phyloP scores from a whole-genome alignment of 805 yeast species.

The Teunomyces funiuensis region DNA sequence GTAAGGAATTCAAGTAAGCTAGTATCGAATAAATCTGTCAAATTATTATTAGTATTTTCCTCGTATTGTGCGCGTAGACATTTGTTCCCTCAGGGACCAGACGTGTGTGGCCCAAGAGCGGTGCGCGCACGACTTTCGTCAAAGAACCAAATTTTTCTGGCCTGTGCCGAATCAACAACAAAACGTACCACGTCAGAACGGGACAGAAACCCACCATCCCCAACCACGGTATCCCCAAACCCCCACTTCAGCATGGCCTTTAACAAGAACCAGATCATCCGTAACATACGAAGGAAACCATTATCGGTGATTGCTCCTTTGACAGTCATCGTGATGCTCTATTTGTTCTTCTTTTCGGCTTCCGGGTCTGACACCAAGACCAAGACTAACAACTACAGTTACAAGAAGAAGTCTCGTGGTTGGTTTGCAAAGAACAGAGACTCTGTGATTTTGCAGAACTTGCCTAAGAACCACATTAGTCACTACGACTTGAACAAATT shows the following conservation, averaged over 20 bases:
- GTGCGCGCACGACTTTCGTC: background rate
- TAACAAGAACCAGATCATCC: constrained; percentile 34
- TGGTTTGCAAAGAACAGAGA: constrained; percentile 54
- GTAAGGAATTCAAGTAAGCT: constrained; percentile 90
- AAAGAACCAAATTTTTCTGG: background rate
- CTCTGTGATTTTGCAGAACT: constrained; percentile 54
- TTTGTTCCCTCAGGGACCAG: background rate
- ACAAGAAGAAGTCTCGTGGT: constrained; percentile 43
- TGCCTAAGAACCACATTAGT: constrained; percentile 71
- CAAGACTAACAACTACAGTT: constrained; percentile 42
- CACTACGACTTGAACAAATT: constrained; percentile 83
- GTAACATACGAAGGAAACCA: constrained; percentile 64
- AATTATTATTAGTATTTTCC: too few relatives aligned
- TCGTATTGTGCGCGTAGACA: too few relatives aligned
- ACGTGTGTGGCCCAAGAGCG: background rate
- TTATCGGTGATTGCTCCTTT: constrained; percentile 47
- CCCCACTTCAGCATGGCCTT: constrained; percentile 14
- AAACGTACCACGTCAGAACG: background rate
- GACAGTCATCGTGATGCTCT: constrained; percentile 41
- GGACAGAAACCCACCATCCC: too few relatives aligned
- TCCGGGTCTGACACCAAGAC: constrained; percentile 11
- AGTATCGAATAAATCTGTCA: too few relatives aligned
- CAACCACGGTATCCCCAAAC: background rate
- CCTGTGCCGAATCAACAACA: background rate
- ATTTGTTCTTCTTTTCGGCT: constrained; percentile 38